A percentile compares a stretch with the other conserved stretches of the same genome.
These are phyloP conservation scores for Moelleriella libera DNA, from an alignment of 2,329 filamentous ascomycete species.

Conservation along the genomic window DNA sequence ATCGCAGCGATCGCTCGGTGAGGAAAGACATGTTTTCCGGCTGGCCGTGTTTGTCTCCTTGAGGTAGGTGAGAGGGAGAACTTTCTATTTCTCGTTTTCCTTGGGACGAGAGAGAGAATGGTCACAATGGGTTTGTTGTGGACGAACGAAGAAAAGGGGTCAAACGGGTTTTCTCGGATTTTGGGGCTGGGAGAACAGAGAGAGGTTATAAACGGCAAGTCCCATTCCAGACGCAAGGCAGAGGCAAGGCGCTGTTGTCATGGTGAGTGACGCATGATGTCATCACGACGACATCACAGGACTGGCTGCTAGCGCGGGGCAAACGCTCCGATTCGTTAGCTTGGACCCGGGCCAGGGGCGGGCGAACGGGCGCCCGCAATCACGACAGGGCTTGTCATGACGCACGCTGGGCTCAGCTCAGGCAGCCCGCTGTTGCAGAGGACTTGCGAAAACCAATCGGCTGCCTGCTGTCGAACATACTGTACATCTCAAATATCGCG, in stretches of 20 bases:
- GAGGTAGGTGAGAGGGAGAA: no score
- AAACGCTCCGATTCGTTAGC: conserved; percentile 4
- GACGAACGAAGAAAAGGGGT: not conserved
- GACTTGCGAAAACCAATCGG: no score
- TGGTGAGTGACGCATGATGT: conserved; percentile 3
- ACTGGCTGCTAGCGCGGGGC: conserved; percentile 1
- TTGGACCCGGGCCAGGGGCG: not conserved
- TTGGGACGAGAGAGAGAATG: not conserved
- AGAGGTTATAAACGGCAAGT: not conserved
- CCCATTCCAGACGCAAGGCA: not conserved
- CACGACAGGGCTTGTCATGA: no score
- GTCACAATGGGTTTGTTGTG: conserved; percentile 1
- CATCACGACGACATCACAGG: conserved; percentile 2
- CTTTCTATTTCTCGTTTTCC: no score
- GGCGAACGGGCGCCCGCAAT: not conserved
- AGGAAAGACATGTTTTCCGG: conserved; percentile 34
- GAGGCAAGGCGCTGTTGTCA: not conserved
- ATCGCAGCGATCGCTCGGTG: conserved; percentile 29
- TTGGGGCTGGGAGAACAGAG: not conserved
- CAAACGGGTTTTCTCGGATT: not conserved
- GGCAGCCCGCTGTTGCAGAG: no score
- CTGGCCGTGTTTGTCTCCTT: no score
- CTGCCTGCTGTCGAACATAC: no score
- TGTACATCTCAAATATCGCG: no score
- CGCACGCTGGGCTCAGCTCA: no score